Percentiles rank a stretch among this genome's conserved stretches.
These are phyloP conservation scores for Paracamarosporium sp. DNA, from an alignment of 2,329 filamentous ascomycete genomes.

Conservation along the genomic window DNA sequence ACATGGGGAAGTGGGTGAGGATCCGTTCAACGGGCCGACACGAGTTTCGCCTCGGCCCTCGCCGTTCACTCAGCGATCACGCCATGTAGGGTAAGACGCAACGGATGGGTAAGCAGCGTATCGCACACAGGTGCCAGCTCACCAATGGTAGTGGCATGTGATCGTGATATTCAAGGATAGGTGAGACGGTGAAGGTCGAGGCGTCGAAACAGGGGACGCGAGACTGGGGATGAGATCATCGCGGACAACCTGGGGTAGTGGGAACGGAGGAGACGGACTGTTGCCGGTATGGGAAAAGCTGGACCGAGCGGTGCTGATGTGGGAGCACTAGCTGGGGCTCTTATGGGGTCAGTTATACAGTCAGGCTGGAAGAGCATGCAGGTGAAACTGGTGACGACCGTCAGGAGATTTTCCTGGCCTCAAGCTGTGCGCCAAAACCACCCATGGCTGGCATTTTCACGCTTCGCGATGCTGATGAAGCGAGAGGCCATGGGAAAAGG, in stretches of 20 bases:
- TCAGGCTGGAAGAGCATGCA: background rate
- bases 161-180: conserved; percentile 1
- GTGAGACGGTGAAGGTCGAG: conserved; percentile 5
- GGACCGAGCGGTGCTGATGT: conserved; percentile 15
- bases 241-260: conserved; percentile 21
- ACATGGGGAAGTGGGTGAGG: conserved; percentile 17
- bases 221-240: conserved; percentile 13
- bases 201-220: background rate
- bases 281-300: conserved; percentile 15
- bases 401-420: conserved; percentile 1
- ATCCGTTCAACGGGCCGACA: conserved; percentile 21
- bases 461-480: background rate
- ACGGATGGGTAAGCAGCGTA: conserved; percentile 16
- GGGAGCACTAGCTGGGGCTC: conserved; percentile 12
- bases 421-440: background rate
- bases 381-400: conserved; percentile 11
- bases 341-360: conserved; percentile 9
- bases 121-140: conserved; percentile 6
- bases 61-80: conserved; percentile 11
- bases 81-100: background rate
- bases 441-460: background rate
- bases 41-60: conserved; percentile 22
- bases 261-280: conserved; percentile 22
- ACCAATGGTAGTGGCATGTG: conserved; percentile 10
- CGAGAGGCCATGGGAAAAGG: background rate